A percentile compares a stretch with the other conserved stretches of the same genome.
These are phyloP conservation scores for Cyclostephanos tholiformis DNA, from an alignment of 108 stramenopile genomes.

Conservation along the genomic window DNA sequence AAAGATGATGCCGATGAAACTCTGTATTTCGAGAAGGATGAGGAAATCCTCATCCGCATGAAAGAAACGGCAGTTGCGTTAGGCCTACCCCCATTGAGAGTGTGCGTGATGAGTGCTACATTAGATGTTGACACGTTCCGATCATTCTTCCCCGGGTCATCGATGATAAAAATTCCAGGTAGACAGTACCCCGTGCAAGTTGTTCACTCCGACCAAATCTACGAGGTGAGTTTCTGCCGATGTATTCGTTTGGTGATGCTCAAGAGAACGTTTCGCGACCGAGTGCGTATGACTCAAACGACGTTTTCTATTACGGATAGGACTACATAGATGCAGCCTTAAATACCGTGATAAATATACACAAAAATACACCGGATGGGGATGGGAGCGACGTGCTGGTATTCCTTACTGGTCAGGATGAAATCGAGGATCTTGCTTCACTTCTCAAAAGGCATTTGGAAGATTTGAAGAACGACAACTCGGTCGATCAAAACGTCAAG, in stretches of 20 bases:
- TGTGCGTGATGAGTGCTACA: constrained; percentile 98
- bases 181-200: constrained; percentile 85
- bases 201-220: constrained; percentile 68
- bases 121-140: constrained; percentile 87
- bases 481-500: constrained; percentile 4
- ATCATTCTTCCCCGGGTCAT: constrained; percentile 72
- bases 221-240: constrained; percentile 50
- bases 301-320: constrained; percentile 8
- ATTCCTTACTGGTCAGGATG: constrained; percentile 98
- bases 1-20: not conserved
- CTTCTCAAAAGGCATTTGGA: constrained; percentile 76
- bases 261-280: not conserved
- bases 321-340: constrained; percentile 88
- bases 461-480: constrained; percentile 49
- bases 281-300: not conserved
- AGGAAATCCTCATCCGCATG: constrained; percentile 52
- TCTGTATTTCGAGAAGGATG: constrained; percentile 45
- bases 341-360: constrained; percentile 86
- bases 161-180: constrained; percentile 85
- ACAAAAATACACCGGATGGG: constrained; percentile 69
- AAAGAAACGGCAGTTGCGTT: constrained; percentile 41
- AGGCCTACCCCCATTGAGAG: constrained; percentile 73
- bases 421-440: constrained; percentile 81
- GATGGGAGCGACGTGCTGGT: constrained; percentile 91
- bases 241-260: not conserved